These are phyloP conservation scores for Aquilaria yunnanensis DNA, from an alignment of 345 rosid genomes.

Conservation along the genomic window DNA sequence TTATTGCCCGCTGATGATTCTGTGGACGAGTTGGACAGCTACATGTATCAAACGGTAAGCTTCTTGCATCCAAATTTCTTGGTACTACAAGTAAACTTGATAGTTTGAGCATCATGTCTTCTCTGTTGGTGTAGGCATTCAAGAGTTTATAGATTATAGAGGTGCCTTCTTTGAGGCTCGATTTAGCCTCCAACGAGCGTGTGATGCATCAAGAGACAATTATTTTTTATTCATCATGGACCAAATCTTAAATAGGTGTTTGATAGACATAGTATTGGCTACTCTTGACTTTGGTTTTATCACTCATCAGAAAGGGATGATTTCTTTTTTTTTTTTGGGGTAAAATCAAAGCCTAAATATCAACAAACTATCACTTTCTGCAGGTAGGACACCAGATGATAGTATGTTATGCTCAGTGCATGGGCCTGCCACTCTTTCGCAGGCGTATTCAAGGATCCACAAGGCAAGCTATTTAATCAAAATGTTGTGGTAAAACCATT, in stretches of 20 bases:
- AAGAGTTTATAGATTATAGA: no score
- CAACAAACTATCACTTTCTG: slow-evolving; percentile 6
- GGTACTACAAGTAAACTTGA: no score
- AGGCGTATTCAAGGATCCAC: slow-evolving; percentile 78
- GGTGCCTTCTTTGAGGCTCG: no score
- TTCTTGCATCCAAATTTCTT: neutral
- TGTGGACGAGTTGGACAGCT: slow-evolving; percentile 90
- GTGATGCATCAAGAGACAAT: no score
- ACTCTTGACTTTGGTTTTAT: no score
- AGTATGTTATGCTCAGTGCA: slow-evolving; percentile 81
- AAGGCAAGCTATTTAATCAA: slow-evolving; percentile 45
- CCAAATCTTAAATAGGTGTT: neutral
- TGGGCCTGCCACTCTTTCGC: slow-evolving; percentile 81
- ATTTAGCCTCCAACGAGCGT: no score
- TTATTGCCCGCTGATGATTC: slow-evolving; percentile 81
- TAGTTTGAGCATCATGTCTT: no score
- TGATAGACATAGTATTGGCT: neutral
- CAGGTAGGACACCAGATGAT: slow-evolving; percentile 96
- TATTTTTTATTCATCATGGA: no score
- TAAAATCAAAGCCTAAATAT: neutral
- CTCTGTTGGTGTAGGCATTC: no score
- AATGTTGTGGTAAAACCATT: slow-evolving; percentile 16
- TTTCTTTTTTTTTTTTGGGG: no score
- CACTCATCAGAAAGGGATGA: no score
- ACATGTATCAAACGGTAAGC: slow-evolving; percentile 86